Conservation (phyloP, 768 basidiomycete species). For the Vararia minispora region DNA sequence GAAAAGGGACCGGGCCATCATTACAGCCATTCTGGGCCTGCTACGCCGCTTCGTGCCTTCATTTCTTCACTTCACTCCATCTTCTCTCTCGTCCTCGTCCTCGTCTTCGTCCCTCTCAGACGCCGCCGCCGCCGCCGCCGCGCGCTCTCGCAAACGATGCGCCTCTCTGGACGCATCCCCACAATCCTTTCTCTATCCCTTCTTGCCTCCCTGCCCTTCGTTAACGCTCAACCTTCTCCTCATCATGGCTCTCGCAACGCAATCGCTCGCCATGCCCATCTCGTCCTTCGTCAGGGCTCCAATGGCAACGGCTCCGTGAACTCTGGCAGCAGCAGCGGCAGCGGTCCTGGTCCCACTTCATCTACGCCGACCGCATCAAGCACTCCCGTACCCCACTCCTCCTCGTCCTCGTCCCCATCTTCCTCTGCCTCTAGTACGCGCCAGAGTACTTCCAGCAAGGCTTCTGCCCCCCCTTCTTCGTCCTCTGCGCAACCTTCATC, state of each 20-base stretch:
- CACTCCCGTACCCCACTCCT: not conserved
- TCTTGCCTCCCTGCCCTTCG: conserved; percentile 5
- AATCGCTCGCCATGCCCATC: not conserved
- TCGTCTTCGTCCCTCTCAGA: too few relatives aligned
- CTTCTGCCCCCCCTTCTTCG: not conserved
- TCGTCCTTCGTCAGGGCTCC: not conserved
- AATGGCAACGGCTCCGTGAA: not conserved
- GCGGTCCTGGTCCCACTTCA: not conserved
- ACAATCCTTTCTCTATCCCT: conserved; percentile 10
- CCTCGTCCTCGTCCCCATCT: not conserved
- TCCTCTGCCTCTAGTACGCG: too few relatives aligned
- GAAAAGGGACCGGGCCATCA: too few relatives aligned
- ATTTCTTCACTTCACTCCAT: too few relatives aligned
- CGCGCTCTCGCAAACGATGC: too few relatives aligned
- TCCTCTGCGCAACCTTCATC: not conserved
- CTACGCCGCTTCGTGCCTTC: too few relatives aligned
- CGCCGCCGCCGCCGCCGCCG: too few relatives aligned
- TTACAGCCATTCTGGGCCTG: too few relatives aligned
- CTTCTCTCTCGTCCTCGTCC: too few relatives aligned
- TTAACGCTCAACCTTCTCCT: too few relatives aligned
- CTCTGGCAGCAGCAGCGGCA: not conserved
- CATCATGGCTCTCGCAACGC: conserved; percentile 1
- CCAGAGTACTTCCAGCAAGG: not conserved
- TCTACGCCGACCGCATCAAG: not conserved
- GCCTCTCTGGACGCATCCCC: conserved; percentile 7